Conservation (phyloP, 202 grass and related monocot genomes). For the Panicum virgatum region DNA sequence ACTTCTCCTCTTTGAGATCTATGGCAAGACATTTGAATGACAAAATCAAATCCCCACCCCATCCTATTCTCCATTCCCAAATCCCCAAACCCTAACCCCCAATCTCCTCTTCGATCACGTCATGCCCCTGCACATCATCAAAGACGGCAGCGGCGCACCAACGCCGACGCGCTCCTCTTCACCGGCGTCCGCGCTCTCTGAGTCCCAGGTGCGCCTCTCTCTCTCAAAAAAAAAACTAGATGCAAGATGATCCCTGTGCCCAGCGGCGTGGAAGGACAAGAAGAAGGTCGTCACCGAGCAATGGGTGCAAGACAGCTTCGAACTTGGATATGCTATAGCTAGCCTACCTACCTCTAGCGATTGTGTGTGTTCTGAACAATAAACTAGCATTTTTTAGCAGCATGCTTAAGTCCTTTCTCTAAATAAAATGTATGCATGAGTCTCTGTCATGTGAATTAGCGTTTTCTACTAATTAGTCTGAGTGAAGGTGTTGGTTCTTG, state of each 20-base stretch:
- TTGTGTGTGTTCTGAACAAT: background rate
- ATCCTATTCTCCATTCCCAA: background rate
- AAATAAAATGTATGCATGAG: background rate
- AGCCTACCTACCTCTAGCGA: background rate
- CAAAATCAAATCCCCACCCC: background rate
- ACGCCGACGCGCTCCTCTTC: constrained; percentile 32
- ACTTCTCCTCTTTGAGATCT: too few species aligned
- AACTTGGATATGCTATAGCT: constrained; percentile 38
- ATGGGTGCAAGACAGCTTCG: constrained; percentile 62
- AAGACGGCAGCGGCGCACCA: too few species aligned
- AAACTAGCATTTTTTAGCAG: background rate
- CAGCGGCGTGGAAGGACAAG: constrained; percentile 44
- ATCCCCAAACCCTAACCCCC: background rate
- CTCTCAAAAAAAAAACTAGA: background rate
- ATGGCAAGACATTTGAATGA: too few species aligned
- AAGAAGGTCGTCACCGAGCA: constrained; percentile 60
- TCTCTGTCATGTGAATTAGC: background rate
- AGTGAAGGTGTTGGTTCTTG: background rate
- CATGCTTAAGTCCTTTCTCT: background rate
- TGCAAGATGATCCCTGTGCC: constrained; percentile 63
- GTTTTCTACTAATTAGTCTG: constrained; percentile 2
- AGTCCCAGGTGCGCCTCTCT: constrained; percentile 52
- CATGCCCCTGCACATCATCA: too few species aligned
- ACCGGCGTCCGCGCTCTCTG: constrained; percentile 57
- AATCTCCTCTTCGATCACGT: background rate